Conservation (phyloP, 176 grass and related monocot genomes). For the Avena sativa region DNA sequence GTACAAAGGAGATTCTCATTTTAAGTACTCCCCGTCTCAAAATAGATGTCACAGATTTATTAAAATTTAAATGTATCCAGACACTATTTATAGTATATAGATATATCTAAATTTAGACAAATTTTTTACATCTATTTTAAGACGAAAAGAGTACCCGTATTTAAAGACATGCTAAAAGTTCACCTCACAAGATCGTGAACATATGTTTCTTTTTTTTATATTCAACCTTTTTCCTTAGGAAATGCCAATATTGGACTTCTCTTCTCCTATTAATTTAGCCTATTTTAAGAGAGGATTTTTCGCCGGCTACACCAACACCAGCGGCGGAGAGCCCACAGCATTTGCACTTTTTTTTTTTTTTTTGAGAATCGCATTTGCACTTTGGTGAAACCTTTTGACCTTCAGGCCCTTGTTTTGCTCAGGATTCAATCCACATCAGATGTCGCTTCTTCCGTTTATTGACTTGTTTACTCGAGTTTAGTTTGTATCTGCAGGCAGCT, state of each 20-base stretch:
- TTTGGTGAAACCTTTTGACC: neutral
- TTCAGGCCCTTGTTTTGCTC: neutral
- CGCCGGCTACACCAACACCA: neutral
- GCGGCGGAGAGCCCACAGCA: conserved; percentile 4
- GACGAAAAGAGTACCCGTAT: neutral
- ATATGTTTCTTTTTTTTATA: neutral
- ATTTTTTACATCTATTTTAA: no score
- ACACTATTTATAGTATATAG: no score
- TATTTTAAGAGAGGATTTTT: neutral
- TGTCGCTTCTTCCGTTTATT: neutral
- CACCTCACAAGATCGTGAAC: neutral
- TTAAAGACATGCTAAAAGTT: no score
- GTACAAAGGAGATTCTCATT: no score
- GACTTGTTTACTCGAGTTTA: neutral
- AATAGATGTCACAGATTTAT: no score
- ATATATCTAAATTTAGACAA: no score
- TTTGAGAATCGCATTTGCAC: neutral
- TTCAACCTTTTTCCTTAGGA: neutral
- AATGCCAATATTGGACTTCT: neutral
- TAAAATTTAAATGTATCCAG: no score
- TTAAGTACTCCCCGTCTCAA: no score
- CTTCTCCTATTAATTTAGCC: neutral
- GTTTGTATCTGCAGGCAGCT: neutral
- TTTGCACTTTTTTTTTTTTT: no score
- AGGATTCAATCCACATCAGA: neutral